A percentile compares a stretch with the other conserved stretches of the same genome.
Conservation (phyloP, 2,329 filamentous ascomycete species). For the Leptographium procerum region DNA sequence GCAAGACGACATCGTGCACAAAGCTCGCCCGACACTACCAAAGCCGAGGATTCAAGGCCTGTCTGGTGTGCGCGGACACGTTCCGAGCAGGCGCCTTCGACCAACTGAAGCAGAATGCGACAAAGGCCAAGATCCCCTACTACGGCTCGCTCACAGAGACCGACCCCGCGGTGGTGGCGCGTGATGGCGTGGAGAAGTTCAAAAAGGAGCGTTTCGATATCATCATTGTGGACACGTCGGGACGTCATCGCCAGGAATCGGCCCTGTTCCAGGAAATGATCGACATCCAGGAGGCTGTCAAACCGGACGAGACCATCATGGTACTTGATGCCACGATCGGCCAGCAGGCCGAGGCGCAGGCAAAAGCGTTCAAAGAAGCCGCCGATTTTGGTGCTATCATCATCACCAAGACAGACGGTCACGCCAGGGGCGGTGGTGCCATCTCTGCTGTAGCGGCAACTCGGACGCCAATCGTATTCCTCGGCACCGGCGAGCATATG, state of each 20-base stretch:
- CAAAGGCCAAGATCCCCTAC: conserved; percentile 97
- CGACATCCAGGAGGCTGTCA: conserved; percentile 84
- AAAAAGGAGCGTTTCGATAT: conserved; percentile 98
- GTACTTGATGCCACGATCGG: conserved; percentile 94
- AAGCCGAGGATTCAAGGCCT: conserved; percentile 82
- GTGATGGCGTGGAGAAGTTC: conserved; percentile 96
- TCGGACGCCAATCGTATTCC: conserved; percentile 92
- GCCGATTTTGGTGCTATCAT: conserved; percentile 97
- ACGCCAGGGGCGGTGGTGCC: conserved; percentile 88
- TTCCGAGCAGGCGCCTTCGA: conserved; percentile 98
- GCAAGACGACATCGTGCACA: conserved; percentile 97
- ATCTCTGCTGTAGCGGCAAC: conserved; percentile 96
- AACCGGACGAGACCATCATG: conserved; percentile 95
- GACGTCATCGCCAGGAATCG: conserved; percentile 86
- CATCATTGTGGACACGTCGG: conserved; percentile 96
- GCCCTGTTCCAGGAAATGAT: conserved; percentile 96
- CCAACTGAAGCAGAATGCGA: conserved; percentile 97
- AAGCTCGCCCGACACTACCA: conserved; percentile 94
- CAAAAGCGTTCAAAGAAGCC: conserved; percentile 92
- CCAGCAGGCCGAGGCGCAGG: conserved; percentile 88
- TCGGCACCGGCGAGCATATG: conserved; percentile 96
- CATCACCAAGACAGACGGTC: conserved; percentile 96
- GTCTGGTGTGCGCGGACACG: conserved; percentile 92
- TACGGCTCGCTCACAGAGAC: conserved; percentile 95
- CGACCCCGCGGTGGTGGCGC: conserved; percentile 83